Evolutionary conservation across 2,329 filamentous ascomycete species (phyloP).

Genomic region (Coleophoma cylindrospora): DNA sequence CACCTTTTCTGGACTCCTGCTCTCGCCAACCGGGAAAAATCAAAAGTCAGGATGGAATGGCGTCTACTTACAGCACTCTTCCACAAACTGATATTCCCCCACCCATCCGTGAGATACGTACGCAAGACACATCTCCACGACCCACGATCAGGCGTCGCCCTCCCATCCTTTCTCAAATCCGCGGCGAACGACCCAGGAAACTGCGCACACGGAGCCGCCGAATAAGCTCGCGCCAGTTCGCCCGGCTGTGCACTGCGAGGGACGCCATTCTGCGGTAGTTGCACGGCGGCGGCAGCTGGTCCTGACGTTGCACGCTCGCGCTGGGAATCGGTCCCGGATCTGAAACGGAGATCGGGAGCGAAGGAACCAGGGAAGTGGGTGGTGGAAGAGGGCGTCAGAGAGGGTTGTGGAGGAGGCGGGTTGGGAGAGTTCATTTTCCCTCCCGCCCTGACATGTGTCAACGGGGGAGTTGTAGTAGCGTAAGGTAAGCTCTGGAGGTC

Average conservation of each 20-base stretch:
- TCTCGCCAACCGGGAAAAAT: not conserved
- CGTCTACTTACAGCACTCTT: slow-evolving; percentile 8
- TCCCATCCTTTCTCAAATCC: slow-evolving; percentile 8
- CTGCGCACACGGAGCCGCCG: slow-evolving; percentile 1
- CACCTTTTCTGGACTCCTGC: not conserved
- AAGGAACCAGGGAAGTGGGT: not conserved
- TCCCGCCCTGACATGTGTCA: no score
- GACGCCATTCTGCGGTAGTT: not conserved
- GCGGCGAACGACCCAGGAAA: slow-evolving; percentile 15
- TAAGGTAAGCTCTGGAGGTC: no score
- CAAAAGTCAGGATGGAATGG: not conserved
- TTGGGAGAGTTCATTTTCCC: no score
- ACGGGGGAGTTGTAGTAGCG: no score
- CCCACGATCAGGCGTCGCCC: not conserved
- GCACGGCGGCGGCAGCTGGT: not conserved
- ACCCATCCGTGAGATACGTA: slow-evolving; percentile 9
- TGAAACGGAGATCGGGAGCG: not conserved
- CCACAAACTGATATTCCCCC: slow-evolving; percentile 11
- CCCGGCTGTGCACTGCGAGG: not conserved
- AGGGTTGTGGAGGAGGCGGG: not conserved
- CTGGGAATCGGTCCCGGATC: no score
- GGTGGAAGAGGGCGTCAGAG: not conserved
- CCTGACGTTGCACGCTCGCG: not conserved
- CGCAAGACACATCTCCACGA: not conserved
- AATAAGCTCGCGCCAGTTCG: no score